phyloP scores from a whole-genome alignment of 208 protist genomes.

The Phytomonas serpens region DNA sequence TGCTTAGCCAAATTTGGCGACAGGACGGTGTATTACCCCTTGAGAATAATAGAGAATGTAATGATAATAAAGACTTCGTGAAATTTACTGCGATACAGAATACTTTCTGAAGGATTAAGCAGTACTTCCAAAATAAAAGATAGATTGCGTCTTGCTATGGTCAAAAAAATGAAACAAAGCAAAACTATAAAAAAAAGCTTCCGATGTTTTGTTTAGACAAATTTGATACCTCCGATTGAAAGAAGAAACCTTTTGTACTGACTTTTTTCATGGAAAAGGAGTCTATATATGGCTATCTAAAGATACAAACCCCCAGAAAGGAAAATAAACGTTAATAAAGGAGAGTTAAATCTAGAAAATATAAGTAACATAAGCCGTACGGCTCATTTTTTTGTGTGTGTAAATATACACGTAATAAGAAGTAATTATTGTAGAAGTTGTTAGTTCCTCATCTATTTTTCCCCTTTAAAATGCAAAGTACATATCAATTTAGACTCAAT shows the following conservation, averaged over 20 bases:
- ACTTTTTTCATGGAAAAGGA: background rate
- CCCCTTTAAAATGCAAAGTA: background rate
- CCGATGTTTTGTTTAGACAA: conserved; percentile 15
- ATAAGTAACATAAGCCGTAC: background rate
- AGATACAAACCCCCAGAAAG: background rate
- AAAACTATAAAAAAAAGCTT: conserved; percentile 11
- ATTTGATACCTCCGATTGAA: conserved; percentile 4
- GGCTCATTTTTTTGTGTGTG: background rate
- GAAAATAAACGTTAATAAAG: background rate
- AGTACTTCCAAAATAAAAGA: conserved; percentile 7
- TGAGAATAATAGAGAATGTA: conserved; percentile 9
- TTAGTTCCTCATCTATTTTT: background rate
- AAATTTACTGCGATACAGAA: background rate
- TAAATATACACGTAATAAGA: background rate
- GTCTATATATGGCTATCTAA: background rate
- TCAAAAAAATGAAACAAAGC: conserved; percentile 10
- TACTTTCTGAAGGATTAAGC: background rate
- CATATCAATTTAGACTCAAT: background rate
- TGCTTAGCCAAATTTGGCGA: background rate
- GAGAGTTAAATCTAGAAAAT: background rate
- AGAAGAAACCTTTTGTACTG: conserved; percentile 7
- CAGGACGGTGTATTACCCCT: background rate
- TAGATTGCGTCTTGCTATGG: background rate
- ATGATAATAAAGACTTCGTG: conserved; percentile 3
- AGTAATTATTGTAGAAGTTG: background rate